Conservation (phyloP, 164 flowering plant genomes). For the Vitis labrusca region DNA sequence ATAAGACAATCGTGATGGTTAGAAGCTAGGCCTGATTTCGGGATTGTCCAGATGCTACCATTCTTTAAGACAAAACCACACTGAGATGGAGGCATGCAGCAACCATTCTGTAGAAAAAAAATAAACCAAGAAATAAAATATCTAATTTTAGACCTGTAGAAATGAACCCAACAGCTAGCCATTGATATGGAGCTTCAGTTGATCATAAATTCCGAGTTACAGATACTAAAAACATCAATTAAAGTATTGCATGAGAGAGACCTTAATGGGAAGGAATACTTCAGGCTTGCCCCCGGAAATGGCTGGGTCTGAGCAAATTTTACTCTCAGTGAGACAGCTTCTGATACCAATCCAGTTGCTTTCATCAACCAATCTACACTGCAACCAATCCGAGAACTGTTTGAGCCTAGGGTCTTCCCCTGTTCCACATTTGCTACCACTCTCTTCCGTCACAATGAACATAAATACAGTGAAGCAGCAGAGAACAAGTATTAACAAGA, state of each 20-base stretch:
- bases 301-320: constrained; percentile 41
- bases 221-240: neutral
- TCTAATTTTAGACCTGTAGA: neutral
- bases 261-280: constrained; percentile 57
- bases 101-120: constrained; percentile 49
- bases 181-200: too few relatives aligned
- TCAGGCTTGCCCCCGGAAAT: neutral
- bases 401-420: constrained; percentile 49
- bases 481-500: constrained; percentile 52
- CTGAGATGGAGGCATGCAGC: constrained; percentile 61
- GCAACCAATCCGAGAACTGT: constrained; percentile 73
- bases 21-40: neutral
- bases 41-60: constrained; percentile 27
- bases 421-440: constrained; percentile 47
- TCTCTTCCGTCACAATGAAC: constrained; percentile 42
- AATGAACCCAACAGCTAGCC: neutral
- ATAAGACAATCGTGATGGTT: constrained; percentile 31
- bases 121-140: neutral
- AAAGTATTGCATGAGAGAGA: constrained; percentile 9
- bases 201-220: too few relatives aligned
- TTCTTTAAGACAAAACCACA: constrained; percentile 36
- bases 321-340: constrained; percentile 58
- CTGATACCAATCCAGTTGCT: constrained; percentile 56
- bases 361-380: constrained; percentile 41
- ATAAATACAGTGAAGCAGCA: constrained; percentile 67